Conservation (phyloP, 2,329 filamentous ascomycete genomes). For the Ophiostoma ips region DNA sequence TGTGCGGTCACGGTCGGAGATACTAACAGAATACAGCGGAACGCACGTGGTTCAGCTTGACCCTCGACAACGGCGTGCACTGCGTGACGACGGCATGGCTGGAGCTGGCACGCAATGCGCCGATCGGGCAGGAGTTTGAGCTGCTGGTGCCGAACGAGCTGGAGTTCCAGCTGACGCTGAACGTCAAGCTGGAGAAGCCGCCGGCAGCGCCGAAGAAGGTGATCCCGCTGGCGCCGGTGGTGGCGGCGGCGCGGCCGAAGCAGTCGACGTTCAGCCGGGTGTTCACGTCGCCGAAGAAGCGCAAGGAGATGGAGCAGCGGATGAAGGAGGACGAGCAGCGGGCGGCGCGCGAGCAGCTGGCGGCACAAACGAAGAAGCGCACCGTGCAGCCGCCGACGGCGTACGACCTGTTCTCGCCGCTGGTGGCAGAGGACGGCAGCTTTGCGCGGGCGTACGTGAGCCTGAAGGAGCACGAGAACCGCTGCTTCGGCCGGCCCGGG, state of each 20-base stretch:
- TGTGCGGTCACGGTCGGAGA: no score
- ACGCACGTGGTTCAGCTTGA: slow-evolving; percentile 86
- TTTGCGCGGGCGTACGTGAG: slow-evolving; percentile 91
- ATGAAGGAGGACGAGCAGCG: slow-evolving; percentile 74
- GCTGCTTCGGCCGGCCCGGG: slow-evolving; percentile 78
- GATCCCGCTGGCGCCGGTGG: slow-evolving; percentile 39
- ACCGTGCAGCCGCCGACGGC: slow-evolving; percentile 47
- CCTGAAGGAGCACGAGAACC: slow-evolving; percentile 78
- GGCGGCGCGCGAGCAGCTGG: slow-evolving; percentile 47
- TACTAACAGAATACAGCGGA: slow-evolving; percentile 44
- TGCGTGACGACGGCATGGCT: slow-evolving; percentile 95
- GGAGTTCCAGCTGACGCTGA: slow-evolving; percentile 96
- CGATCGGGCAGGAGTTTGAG: slow-evolving; percentile 96
- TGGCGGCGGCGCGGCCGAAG: slow-evolving; percentile 53
- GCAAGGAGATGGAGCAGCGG: slow-evolving; percentile 80
- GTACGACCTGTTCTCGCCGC: slow-evolving; percentile 75
- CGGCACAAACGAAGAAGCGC: slow-evolving; percentile 47
- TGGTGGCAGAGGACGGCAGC: slow-evolving; percentile 82
- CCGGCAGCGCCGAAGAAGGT: slow-evolving; percentile 39
- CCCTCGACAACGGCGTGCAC: slow-evolving; percentile 94
- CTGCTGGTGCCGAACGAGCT: slow-evolving; percentile 92
- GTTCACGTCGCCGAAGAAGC: slow-evolving; percentile 90
- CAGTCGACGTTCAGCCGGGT: slow-evolving; percentile 82
- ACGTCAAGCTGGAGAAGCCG: slow-evolving; percentile 83
- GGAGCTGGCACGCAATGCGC: slow-evolving; percentile 78